Evolutionary conservation across 2,329 filamentous ascomycete species (phyloP).

Genomic region (Colletotrichum ledebouriae): DNA sequence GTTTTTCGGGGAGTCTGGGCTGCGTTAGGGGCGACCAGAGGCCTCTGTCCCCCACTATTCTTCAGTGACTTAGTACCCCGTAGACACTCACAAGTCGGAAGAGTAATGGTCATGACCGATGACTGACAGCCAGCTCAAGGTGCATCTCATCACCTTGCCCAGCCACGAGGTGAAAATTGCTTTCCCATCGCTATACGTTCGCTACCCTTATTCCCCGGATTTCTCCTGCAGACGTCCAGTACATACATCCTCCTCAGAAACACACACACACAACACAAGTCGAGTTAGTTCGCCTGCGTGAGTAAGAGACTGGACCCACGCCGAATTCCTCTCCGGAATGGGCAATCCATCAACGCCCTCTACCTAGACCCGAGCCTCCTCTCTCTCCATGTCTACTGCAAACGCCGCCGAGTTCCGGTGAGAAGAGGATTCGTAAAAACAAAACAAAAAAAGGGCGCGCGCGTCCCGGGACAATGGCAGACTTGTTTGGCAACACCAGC

Average conservation of each 20-base stretch:
- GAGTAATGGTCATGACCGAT: too few relatives aligned
- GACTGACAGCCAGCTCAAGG: too few relatives aligned
- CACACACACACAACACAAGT: not conserved
- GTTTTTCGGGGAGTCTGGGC: constrained; percentile 25
- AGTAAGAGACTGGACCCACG: constrained; percentile 28
- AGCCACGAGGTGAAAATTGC: constrained; percentile 6
- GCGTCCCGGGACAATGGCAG: constrained; percentile 36
- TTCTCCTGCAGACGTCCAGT: constrained; percentile 15
- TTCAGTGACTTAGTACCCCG: not conserved
- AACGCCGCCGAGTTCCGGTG: constrained; percentile 38
- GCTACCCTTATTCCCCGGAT: constrained; percentile 27
- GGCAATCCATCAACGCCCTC: constrained; percentile 36
- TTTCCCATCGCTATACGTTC: not conserved
- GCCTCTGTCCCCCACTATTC: constrained; percentile 6
- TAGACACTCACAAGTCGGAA: too few relatives aligned
- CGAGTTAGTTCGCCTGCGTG: not conserved
- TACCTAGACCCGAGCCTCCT: constrained; percentile 34
- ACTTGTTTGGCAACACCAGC: constrained; percentile 34
- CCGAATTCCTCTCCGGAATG: constrained; percentile 38
- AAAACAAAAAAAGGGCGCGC: constrained; percentile 3
- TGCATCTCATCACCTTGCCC: too few relatives aligned
- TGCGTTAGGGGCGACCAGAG: constrained; percentile 13
- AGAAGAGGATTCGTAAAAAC: constrained; percentile 4
- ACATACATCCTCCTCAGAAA: not conserved
- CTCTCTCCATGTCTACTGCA: constrained; percentile 35